Evolutionary conservation across 2,329 filamentous ascomycete species (phyloP).

Genomic region (Arthroderma sp.): DNA sequence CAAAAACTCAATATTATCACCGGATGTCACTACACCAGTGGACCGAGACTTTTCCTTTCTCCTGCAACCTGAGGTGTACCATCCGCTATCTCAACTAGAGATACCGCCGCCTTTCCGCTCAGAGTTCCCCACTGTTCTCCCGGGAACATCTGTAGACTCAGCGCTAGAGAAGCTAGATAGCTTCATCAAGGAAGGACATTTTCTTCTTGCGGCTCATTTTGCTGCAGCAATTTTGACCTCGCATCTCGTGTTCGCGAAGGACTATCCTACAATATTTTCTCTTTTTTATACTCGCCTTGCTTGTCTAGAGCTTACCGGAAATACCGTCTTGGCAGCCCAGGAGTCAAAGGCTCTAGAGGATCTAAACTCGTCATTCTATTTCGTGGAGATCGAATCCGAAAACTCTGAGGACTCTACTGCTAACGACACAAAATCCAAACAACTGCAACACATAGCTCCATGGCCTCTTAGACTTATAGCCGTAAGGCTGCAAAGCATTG

Average conservation of each 20-base stretch:
- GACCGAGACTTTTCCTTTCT: constrained; percentile 68
- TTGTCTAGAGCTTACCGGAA: constrained; percentile 67
- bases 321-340: constrained; percentile 52
- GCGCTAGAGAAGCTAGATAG: constrained; percentile 40
- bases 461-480: constrained; percentile 77
- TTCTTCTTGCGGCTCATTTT: constrained; percentile 57
- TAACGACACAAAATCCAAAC: constrained; percentile 35
- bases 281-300: constrained; percentile 70
- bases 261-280: constrained; percentile 56
- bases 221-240: constrained; percentile 31
- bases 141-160: constrained; percentile 40
- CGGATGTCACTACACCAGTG: neutral
- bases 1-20: neutral
- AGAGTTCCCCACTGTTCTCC: constrained; percentile 49
- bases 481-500: constrained; percentile 71
- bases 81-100: constrained; percentile 55
- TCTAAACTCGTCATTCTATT: constrained; percentile 43
- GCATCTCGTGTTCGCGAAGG: constrained; percentile 28
- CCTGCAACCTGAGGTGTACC: constrained; percentile 67
- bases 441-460: constrained; percentile 61
- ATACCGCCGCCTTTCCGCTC: constrained; percentile 54
- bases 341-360: constrained; percentile 52
- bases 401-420: constrained; percentile 5
- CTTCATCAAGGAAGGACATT: constrained; percentile 61
- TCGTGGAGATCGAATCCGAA: constrained; percentile 19